phyloP scores from a whole-genome alignment of 331 rosid genomes.

The Acacia pycnantha region DNA sequence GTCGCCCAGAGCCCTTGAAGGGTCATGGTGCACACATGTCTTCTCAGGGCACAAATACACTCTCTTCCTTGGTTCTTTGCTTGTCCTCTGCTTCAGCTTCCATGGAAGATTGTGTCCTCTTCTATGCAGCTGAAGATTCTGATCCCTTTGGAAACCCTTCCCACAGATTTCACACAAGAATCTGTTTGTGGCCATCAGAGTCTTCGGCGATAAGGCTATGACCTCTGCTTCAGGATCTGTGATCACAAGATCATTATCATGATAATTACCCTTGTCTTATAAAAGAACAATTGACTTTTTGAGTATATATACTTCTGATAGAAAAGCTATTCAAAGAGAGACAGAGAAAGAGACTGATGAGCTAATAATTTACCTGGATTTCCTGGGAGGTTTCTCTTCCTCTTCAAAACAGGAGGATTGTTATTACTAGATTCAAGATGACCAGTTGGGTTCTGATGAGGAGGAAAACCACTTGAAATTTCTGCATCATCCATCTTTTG shows the following conservation, averaged over 20 bases:
- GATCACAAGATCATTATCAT: not conserved
- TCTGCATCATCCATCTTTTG: conserved; percentile 60
- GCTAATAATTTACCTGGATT: conserved; percentile 61
- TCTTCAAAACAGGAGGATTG: conserved; percentile 51
- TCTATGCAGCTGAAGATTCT: conserved; percentile 81
- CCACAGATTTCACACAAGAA: conserved; percentile 85
- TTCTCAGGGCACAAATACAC: conserved; percentile 94
- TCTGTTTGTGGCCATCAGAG: conserved; percentile 86
- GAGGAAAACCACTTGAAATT: conserved; percentile 50
- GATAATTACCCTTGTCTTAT: not conserved
- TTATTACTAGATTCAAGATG: conserved; percentile 34
- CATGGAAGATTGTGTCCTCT: conserved; percentile 93
- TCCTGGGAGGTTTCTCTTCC: conserved; percentile 94
- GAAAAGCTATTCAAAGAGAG: not conserved
- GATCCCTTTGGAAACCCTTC: conserved; percentile 91
- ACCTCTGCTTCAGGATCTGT: conserved; percentile 96
- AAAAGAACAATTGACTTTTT: conserved; percentile 17
- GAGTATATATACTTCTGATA: conserved; percentile 25
- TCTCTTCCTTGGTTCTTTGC: conserved; percentile 69
- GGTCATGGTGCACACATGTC: conserved; percentile 74
- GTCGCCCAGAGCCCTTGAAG: conserved; percentile 90
- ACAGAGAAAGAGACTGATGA: not conserved
- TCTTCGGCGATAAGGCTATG: conserved; percentile 81
- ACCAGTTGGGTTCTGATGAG: conserved; percentile 44
- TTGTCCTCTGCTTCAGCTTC: conserved; percentile 86